Percentiles rank a stretch among this genome's conserved stretches.
phyloP scores from a whole-genome alignment of 805 yeast species.

The Candida nonsorbophila region DNA sequence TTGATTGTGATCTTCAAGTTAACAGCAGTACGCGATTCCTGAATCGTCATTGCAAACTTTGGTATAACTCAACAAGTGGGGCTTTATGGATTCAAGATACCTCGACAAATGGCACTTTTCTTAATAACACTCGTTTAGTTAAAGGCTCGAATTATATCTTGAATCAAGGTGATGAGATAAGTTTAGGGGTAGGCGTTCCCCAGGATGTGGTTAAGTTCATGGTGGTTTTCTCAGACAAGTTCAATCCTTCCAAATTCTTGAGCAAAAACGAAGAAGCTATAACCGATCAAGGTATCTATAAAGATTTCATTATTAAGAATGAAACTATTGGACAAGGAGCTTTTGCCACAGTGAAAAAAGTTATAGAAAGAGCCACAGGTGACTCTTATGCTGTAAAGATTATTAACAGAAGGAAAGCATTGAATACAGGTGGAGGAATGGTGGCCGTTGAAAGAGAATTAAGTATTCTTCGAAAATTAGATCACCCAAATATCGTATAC shows the following conservation, averaged over 20 bases:
- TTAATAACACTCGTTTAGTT: constrained; percentile 68
- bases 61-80: constrained; percentile 56
- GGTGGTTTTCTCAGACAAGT: constrained; percentile 41
- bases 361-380: constrained; percentile 81
- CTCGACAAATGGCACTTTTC: constrained; percentile 90
- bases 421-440: constrained; percentile 56
- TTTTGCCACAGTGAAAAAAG: constrained; percentile 91
- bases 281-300: constrained; percentile 52
- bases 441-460: constrained; percentile 85
- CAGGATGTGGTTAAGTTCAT: constrained; percentile 57
- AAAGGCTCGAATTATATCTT: constrained; percentile 76
- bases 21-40: constrained; percentile 60
- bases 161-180: constrained; percentile 89
- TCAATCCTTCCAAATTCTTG: constrained; percentile 26
- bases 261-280: constrained; percentile 17
- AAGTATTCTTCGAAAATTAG: constrained; percentile 66
- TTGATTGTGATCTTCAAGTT: constrained; percentile 57
- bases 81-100: constrained; percentile 62
- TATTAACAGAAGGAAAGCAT: constrained; percentile 69
- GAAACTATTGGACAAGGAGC: constrained; percentile 98
- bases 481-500: constrained; percentile 82
- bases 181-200: constrained; percentile 82
- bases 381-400: constrained; percentile 87
- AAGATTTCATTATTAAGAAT: constrained; percentile 70
- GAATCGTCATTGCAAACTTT: constrained; percentile 65